A percentile compares a stretch with the other conserved stretches of the same genome.
Conservation (phyloP, 2,329 filamentous ascomycete genomes). For the Alternaria sp. region DNA sequence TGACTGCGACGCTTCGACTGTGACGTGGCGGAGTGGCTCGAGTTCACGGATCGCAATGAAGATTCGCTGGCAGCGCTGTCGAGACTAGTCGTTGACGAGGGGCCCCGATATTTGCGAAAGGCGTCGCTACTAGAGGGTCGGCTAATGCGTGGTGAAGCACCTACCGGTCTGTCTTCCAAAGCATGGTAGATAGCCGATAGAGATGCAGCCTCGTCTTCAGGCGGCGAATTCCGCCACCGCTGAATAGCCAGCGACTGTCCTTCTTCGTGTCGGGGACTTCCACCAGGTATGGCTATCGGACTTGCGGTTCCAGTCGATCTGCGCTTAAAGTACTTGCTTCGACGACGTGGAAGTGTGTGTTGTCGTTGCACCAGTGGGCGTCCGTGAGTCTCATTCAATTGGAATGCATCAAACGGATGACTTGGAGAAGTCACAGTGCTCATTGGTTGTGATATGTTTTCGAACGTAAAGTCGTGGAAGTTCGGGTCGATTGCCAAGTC, state of each 20-base stretch:
- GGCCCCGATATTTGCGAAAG: slow-evolving; percentile 49
- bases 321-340: slow-evolving; percentile 27
- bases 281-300: slow-evolving; percentile 19
- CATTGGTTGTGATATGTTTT: neutral
- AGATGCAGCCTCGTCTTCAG: slow-evolving; percentile 70
- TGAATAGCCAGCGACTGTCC: slow-evolving; percentile 58
- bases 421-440: neutral
- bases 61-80: slow-evolving; percentile 55
- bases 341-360: slow-evolving; percentile 24
- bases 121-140: slow-evolving; percentile 24
- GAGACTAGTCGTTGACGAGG: slow-evolving; percentile 54
- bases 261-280: neutral
- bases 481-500: neutral
- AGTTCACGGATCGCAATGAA: slow-evolving; percentile 59
- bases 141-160: slow-evolving; percentile 30
- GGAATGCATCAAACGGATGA: slow-evolving; percentile 3
- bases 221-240: slow-evolving; percentile 71
- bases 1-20: slow-evolving; percentile 52
- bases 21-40: slow-evolving; percentile 49
- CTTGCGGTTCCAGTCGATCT: slow-evolving; percentile 13
- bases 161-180: slow-evolving; percentile 46
- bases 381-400: neutral
- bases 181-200: slow-evolving; percentile 69
- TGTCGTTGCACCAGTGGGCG: slow-evolving; percentile 11
- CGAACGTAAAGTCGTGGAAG: neutral